These are phyloP conservation scores for Neurospora tetraspora DNA, from an alignment of 495 filamentous ascomycete species.

Conservation along the genomic window DNA sequence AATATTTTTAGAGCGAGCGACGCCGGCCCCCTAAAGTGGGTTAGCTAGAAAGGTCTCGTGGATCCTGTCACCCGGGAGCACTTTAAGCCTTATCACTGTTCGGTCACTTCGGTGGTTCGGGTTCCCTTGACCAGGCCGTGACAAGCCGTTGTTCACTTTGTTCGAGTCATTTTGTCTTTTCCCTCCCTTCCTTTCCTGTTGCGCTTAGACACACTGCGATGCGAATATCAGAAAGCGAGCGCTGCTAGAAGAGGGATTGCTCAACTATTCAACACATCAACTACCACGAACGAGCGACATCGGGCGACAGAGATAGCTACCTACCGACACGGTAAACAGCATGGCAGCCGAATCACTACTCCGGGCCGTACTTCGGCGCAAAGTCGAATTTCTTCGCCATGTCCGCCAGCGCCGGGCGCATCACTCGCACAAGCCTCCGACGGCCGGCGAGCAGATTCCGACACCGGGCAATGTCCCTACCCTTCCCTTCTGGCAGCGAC, in stretches of 20 bases:
- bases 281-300: background rate
- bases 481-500: conserved; percentile 39
- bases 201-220: background rate
- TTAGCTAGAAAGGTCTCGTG: background rate
- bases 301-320: background rate
- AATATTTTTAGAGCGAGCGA: background rate
- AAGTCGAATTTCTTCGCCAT: conserved; percentile 9
- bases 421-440: conserved; percentile 7
- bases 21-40: background rate
- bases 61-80: background rate
- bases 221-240: background rate
- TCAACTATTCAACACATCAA: background rate
- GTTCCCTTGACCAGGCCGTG: background rate
- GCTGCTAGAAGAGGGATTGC: background rate
- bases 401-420: conserved; percentile 16
- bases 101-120: background rate
- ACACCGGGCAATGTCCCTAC: conserved; percentile 35
- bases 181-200: background rate
- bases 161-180: background rate
- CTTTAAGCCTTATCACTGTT: background rate
- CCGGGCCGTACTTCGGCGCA: conserved; percentile 14
- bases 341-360: conserved; percentile 12
- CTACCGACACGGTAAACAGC: background rate
- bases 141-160: background rate
- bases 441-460: conserved; percentile 26